Evolutionary conservation across 2,329 filamentous ascomycete species (phyloP).

Genomic region (Endothia cerciana): DNA sequence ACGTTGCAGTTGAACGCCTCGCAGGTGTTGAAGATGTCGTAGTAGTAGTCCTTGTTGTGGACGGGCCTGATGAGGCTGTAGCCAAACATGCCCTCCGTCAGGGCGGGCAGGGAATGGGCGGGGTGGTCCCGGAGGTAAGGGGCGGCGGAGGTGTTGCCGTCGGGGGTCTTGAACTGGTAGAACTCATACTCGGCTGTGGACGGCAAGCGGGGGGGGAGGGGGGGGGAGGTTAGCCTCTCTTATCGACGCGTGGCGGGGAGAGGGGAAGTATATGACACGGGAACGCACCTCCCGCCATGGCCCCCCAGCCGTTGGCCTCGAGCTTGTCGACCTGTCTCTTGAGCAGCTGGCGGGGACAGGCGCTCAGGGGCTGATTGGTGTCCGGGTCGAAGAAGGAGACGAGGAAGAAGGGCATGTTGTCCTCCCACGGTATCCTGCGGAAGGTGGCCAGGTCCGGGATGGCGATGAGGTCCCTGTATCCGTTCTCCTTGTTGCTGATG

Average conservation of each 20-base stretch:
- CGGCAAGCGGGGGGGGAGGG: no score
- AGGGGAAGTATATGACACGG: not conserved
- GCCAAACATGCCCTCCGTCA: constrained; percentile 95
- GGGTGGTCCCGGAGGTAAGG: constrained; percentile 75
- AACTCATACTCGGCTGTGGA: constrained; percentile 92
- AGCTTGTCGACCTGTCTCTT: constrained; percentile 70
- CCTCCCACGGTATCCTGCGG: constrained; percentile 88
- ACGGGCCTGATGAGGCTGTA: constrained; percentile 87
- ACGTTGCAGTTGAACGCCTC: constrained; percentile 77
- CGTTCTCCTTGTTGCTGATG: constrained; percentile 89
- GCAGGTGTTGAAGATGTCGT: constrained; percentile 82
- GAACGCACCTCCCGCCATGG: constrained; percentile 83
- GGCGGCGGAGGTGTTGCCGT: constrained; percentile 70
- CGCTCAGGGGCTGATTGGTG: constrained; percentile 69
- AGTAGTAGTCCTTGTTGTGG: constrained; percentile 92
- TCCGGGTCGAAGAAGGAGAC: constrained; percentile 85
- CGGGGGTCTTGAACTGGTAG: constrained; percentile 81
- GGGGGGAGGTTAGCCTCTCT: not conserved
- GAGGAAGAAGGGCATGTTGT: constrained; percentile 83
- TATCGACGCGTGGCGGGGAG: no score
- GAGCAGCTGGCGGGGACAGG: constrained; percentile 79
- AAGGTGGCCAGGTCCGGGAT: constrained; percentile 78
- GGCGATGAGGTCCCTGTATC: constrained; percentile 84
- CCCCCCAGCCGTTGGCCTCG: constrained; percentile 70
- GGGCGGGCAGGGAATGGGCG: constrained; percentile 70